These are phyloP conservation scores for Aspergillus bertholletiae DNA, from an alignment of 495 filamentous ascomycete genomes.

Conservation along the genomic window DNA sequence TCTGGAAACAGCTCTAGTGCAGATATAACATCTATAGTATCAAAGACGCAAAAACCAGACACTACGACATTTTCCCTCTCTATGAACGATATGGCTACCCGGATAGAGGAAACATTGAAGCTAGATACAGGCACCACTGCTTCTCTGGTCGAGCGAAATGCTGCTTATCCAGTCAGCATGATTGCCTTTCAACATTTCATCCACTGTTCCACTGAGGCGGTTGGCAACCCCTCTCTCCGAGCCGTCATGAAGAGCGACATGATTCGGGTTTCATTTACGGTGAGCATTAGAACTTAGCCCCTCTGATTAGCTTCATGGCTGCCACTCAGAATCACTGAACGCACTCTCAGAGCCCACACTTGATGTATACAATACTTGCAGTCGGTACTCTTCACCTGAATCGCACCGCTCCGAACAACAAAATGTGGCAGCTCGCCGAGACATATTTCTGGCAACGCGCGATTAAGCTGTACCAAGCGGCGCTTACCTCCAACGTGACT, in stretches of 20 bases:
- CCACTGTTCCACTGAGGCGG: constrained; percentile 23
- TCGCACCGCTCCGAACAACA: constrained; percentile 19
- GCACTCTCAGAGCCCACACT: constrained; percentile 28
- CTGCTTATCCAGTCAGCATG: constrained; percentile 12
- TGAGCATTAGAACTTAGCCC: too few relatives aligned
- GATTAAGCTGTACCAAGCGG: constrained; percentile 29
- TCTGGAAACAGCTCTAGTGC: not conserved
- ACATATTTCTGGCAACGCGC: constrained; percentile 39
- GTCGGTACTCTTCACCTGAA: constrained; percentile 39
- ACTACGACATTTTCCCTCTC: constrained; percentile 15
- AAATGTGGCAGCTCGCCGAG: constrained; percentile 30
- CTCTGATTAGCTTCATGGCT: too few relatives aligned
- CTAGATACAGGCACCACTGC: constrained; percentile 1
- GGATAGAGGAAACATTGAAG: constrained; percentile 10
- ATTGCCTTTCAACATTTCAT: constrained; percentile 33
- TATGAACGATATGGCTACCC: constrained; percentile 12
- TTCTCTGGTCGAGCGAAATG: not conserved
- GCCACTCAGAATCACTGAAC: not conserved
- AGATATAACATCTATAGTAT: not conserved
- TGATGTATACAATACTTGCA: constrained; percentile 44
- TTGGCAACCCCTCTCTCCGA: constrained; percentile 25
- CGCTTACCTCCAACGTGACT: constrained; percentile 19
- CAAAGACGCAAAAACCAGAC: too few relatives aligned
- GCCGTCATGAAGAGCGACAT: constrained; percentile 36
- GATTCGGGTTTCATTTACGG: constrained; percentile 36